Conservation (phyloP, 805 yeast species). For the Yueomyces sinensis region DNA sequence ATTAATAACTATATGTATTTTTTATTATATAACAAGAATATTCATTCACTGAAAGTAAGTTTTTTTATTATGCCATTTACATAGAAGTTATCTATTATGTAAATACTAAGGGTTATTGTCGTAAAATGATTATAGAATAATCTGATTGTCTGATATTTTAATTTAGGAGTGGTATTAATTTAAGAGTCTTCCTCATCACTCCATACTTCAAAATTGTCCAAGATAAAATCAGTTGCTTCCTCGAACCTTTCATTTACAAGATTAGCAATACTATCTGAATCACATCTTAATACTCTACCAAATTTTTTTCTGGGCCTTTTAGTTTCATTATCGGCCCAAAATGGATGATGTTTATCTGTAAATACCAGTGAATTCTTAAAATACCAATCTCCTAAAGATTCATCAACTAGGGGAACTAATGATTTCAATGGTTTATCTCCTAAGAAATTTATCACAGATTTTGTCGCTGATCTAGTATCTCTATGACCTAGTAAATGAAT, state of each 20-base stretch:
- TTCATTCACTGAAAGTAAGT: no score
- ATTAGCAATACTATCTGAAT: slow-evolving; percentile 59
- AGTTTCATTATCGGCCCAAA: slow-evolving; percentile 54
- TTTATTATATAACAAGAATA: no score
- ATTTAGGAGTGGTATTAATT: no score
- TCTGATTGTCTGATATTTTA: no score
- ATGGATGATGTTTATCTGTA: slow-evolving; percentile 58
- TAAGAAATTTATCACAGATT: slow-evolving; percentile 57
- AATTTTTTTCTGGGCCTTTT: slow-evolving; percentile 82
- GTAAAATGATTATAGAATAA: no score
- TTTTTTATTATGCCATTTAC: no score
- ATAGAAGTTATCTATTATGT: no score
- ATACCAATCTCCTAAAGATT: slow-evolving; percentile 83
- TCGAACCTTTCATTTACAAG: slow-evolving; percentile 71
- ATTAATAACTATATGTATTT: no score
- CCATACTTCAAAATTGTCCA: slow-evolving; percentile 65
- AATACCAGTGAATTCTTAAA: slow-evolving; percentile 75
- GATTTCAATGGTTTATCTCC: slow-evolving; percentile 62
- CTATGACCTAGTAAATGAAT: slow-evolving; percentile 84
- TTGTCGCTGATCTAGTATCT: slow-evolving; percentile 46
- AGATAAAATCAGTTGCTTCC: slow-evolving; percentile 73
- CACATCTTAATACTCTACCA: slow-evolving; percentile 75
- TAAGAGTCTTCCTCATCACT: slow-evolving; percentile 26
- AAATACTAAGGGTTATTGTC: no score
- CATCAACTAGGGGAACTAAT: slow-evolving; percentile 78